Conservation (phyloP, 345 rosid genomes). For the Excoecaria cochinchinensis region DNA sequence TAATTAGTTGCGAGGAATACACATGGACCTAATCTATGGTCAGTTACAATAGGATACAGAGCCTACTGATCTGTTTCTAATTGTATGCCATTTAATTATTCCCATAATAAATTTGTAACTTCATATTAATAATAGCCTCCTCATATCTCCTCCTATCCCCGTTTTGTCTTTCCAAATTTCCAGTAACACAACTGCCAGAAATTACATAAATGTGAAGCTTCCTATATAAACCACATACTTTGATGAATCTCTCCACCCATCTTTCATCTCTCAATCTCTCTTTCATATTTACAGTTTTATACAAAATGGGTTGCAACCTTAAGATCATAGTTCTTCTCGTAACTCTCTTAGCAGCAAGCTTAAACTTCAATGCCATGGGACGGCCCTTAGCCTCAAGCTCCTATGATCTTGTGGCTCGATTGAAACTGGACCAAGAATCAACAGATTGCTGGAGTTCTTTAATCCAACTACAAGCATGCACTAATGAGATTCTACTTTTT, state of each 20-base stretch:
- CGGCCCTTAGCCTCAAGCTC: slow-evolving; percentile 3
- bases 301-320: not conserved
- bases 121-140: too few species aligned
- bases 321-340: not conserved
- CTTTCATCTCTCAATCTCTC: not conserved
- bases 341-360: slow-evolving; percentile 12
- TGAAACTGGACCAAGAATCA: slow-evolving; percentile 47
- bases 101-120: too few species aligned
- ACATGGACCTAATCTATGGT: too few species aligned
- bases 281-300: not conserved
- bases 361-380: not conserved
- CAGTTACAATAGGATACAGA: too few species aligned
- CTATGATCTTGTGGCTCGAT: slow-evolving; percentile 24
- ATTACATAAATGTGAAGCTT: not conserved
- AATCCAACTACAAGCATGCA: slow-evolving; percentile 67
- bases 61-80: too few species aligned
- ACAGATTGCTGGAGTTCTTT: slow-evolving; percentile 68
- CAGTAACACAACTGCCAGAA: too few species aligned
- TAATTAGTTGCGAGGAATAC: not conserved
- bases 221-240: not conserved
- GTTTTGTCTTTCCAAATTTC: too few species aligned
- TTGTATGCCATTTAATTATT: too few species aligned
- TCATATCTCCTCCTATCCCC: too few species aligned
- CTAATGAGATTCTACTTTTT: slow-evolving; percentile 64
- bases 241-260: not conserved